Percentiles rank a stretch among this genome's conserved stretches.
Conservation (phyloP, 2,329 filamentous ascomycete genomes). For the Aschersonia sp. region DNA sequence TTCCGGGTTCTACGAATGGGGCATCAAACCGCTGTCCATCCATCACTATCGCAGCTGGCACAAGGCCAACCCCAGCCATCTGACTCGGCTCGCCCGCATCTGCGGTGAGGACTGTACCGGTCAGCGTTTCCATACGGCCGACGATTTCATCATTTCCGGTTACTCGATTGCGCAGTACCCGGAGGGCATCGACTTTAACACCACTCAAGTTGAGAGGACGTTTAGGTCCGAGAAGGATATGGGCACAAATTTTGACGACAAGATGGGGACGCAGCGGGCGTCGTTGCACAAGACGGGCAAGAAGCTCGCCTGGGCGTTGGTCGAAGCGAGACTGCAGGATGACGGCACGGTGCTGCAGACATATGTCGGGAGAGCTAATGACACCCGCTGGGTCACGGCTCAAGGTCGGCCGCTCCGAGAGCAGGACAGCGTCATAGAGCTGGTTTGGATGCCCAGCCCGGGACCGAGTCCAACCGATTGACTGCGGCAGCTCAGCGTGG, state of each 20-base stretch:
- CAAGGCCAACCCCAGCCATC: conserved; percentile 34
- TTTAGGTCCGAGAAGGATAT: conserved; percentile 31
- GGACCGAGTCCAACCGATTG: too few species aligned
- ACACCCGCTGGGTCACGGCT: conserved; percentile 33
- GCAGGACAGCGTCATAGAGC: conserved; percentile 37
- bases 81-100: conserved; percentile 36
- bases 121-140: conserved; percentile 39
- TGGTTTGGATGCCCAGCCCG: conserved; percentile 34
- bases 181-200: conserved; percentile 30
- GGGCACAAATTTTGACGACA: conserved; percentile 33
- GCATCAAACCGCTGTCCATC: conserved; percentile 41
- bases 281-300: conserved; percentile 30
- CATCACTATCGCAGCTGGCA: conserved; percentile 52
- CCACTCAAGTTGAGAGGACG: conserved; percentile 35
- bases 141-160: conserved; percentile 40
- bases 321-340: conserved; percentile 27
- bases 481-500: too few species aligned
- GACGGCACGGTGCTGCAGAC: conserved; percentile 36
- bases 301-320: conserved; percentile 37
- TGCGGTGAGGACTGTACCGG: conserved; percentile 37
- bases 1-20: conserved; percentile 48
- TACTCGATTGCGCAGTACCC: conserved; percentile 45
- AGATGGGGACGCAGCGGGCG: conserved; percentile 31
- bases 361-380: conserved; percentile 35
- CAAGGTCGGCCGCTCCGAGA: conserved; percentile 31